Evolutionary conservation across 164 flowering plant genomes (phyloP).

Genomic region (Euptelea pleiosperma): DNA sequence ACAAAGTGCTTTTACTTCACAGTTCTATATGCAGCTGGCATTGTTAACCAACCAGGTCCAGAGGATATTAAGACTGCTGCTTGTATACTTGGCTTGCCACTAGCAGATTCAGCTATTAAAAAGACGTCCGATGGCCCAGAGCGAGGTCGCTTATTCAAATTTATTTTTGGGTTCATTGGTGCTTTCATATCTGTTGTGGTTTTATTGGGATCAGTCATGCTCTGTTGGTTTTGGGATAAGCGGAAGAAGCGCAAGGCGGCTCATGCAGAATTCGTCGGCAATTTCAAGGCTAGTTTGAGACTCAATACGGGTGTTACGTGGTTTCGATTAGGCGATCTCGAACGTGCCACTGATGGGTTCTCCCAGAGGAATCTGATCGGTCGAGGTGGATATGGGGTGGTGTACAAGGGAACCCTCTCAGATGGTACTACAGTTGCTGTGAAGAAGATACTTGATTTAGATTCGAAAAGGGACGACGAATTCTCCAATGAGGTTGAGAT

Average conservation of each 20-base stretch:
- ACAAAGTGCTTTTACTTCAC: conserved; percentile 30
- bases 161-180: conserved; percentile 16
- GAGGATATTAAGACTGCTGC: conserved; percentile 14
- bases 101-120: no score
- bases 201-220: neutral
- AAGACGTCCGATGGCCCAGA: conserved; percentile 5
- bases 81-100: conserved; percentile 29
- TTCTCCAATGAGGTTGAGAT: conserved; percentile 32
- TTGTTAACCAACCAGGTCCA: conserved; percentile 31
- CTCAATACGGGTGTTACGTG: conserved; percentile 21
- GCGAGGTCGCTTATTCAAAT: conserved; percentile 10
- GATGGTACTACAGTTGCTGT: conserved; percentile 31
- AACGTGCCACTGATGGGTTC: conserved; percentile 29
- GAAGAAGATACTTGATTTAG: conserved; percentile 22
- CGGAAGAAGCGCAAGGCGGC: conserved; percentile 10
- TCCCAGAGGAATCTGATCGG: conserved; percentile 31
- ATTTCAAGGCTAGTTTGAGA: conserved; percentile 7
- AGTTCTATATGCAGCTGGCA: conserved; percentile 33
- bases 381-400: conserved; percentile 30
- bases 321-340: conserved; percentile 23
- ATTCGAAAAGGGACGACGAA: conserved; percentile 21
- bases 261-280: conserved; percentile 11
- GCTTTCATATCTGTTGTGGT: conserved; percentile 1
- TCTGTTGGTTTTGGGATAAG: conserved; percentile 13
- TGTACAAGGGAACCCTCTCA: conserved; percentile 27